Evolutionary conservation across 768 basidiomycete species (phyloP).

Genomic region (Podaxis carcinomalis): DNA sequence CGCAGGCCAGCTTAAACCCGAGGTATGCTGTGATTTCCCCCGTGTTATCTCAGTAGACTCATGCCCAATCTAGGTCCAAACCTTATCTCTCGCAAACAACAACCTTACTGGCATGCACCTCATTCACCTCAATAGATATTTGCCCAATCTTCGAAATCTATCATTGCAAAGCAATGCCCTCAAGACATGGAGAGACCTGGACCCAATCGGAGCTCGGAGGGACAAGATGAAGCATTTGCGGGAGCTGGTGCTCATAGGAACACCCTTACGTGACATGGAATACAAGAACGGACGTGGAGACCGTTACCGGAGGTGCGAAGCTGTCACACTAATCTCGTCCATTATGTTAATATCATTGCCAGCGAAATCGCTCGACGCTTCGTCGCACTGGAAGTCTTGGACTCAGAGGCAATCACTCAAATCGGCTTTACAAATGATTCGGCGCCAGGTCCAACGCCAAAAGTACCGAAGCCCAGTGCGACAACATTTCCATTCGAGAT

Average conservation of each 20-base stretch:
- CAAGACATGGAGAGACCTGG: conserved; percentile 64
- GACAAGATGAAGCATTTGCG: conserved; percentile 60
- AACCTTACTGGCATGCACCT: conserved; percentile 57
- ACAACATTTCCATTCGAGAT: conserved; percentile 79
- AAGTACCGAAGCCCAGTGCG: conserved; percentile 45
- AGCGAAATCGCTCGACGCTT: conserved; percentile 84
- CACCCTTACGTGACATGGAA: conserved; percentile 67
- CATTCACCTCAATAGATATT: conserved; percentile 59
- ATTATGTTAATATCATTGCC: conserved; percentile 9
- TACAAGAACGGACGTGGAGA: conserved; percentile 52
- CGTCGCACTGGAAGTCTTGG: conserved; percentile 76
- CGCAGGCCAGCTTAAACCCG: conserved; percentile 72
- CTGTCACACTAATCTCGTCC: neutral
- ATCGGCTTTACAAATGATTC: conserved; percentile 68
- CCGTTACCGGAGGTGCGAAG: conserved; percentile 63
- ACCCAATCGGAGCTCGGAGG: conserved; percentile 53
- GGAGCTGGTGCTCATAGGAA: conserved; percentile 72
- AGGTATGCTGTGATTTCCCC: conserved; percentile 34
- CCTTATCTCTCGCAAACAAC: conserved; percentile 81
- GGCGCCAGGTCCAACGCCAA: conserved; percentile 46
- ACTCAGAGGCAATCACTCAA: conserved; percentile 72
- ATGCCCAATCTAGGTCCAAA: conserved; percentile 50
- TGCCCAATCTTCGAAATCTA: conserved; percentile 77
- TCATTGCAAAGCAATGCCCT: conserved; percentile 79
- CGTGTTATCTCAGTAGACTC: neutral